Percentiles rank a stretch among this genome's conserved stretches.
These are phyloP conservation scores for Betula pendula DNA, from an alignment of 306 rosid genomes.

Conservation along the genomic window DNA sequence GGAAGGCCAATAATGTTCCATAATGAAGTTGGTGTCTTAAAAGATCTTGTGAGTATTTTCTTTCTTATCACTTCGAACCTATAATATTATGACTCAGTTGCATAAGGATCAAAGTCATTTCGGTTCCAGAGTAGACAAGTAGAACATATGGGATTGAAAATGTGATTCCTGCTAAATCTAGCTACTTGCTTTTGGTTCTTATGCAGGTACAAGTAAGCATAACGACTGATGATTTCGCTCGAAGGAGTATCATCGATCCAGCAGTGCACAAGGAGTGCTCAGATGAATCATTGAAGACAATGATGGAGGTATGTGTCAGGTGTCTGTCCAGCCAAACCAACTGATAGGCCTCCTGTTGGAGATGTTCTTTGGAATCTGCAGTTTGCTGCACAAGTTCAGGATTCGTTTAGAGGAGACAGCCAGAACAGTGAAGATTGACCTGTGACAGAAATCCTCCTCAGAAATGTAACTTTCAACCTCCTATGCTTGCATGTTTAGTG, in stretches of 20 bases:
- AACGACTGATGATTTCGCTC: slow-evolving; percentile 58
- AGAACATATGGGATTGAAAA: neutral
- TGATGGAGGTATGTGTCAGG: slow-evolving; percentile 89
- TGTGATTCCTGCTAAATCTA: slow-evolving; percentile 2
- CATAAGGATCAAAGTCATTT: neutral
- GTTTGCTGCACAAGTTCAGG: slow-evolving; percentile 92
- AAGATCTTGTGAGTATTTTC: slow-evolving; percentile 79
- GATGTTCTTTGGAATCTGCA: slow-evolving; percentile 95
- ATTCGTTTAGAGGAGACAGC: slow-evolving; percentile 48
- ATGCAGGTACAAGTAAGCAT: slow-evolving; percentile 80
- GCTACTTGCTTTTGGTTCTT: slow-evolving; percentile 12
- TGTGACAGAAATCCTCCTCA: slow-evolving; percentile 37
- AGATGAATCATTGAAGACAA: slow-evolving; percentile 65
- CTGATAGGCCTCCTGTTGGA: slow-evolving; percentile 78
- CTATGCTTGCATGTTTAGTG: neutral
- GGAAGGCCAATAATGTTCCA: slow-evolving; percentile 84
- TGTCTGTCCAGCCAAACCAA: slow-evolving; percentile 56
- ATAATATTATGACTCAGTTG: neutral
- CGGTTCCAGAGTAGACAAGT: neutral
- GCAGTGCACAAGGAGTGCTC: slow-evolving; percentile 81
- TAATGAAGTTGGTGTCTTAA: slow-evolving; percentile 73
- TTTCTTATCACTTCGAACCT: slow-evolving; percentile 11
- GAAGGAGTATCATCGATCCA: slow-evolving; percentile 81
- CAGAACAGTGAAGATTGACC: slow-evolving; percentile 45
- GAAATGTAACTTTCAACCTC: slow-evolving; percentile 19